Base-by-base conservation (phyloP, 2,329 filamentous ascomycete species). In the Penicillium decumbens region DNA sequence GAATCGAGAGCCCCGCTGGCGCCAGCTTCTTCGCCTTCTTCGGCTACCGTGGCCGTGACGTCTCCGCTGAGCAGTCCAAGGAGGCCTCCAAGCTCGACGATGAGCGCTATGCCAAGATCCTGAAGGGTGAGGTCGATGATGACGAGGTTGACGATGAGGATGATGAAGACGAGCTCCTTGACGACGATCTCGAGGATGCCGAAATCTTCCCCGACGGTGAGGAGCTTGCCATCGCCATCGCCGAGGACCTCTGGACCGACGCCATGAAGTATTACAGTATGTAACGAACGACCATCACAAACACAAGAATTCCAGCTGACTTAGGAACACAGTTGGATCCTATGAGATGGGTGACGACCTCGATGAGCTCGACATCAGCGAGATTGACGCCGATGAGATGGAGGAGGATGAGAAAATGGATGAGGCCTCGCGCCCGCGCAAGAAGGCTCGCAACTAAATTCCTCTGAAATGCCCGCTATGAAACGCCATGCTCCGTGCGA, bases 141-240 rank as follows among this genome's bases (percentile, higher is more conserved):
- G 58, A 65, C 3, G 70, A 73, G 1, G 56, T 60, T 6, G 64
- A 65, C 3, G 70, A 74, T 2, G 68, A 73, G 1, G 69, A 71
- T 1, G 70, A 74, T 3, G 72, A 75, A 2, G 72, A 75, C 0
- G 73, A 76, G 0, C 80, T 84, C 0, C 76, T 80, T 1, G 77
- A 82, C 27, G 77, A 82, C 28, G 81, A 85, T 55, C 80, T 85
- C 58, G 80, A 84, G 53, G 82, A 84, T 46, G 79, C 85, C 41
- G 92, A 96, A 72, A 85, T 95, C 60, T 95, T 93, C 77, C 86
- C 88, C n/a, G 83, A 83, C 38, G 92, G 88, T 20, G 89, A 95
- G 59, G 87, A 91, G 54, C 71, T 97, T 41, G 91, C 90, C 33
- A 79, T 89, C 55, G 79, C 83, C 52, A 77, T 97, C 59, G 83